Evolutionary conservation across 257 asterid species (phyloP).

Genomic region (Prunella vulgaris): DNA sequence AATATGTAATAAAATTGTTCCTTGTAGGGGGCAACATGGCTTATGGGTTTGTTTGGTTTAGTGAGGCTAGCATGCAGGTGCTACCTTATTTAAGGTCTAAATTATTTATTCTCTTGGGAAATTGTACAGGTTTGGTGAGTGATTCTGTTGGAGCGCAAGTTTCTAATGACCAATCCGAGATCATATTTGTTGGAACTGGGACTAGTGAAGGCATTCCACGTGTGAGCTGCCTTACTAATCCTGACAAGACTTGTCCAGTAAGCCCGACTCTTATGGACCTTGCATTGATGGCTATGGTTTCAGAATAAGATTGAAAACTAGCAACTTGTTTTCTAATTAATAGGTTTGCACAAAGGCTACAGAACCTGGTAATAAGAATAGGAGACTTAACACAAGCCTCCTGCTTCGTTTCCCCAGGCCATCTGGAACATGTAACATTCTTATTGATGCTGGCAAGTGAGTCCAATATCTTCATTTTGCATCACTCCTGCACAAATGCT

Average conservation of each 20-base stretch:
- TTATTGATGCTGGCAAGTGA: constrained; percentile 97
- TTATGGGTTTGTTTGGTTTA: background rate
- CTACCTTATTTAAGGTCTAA: background rate
- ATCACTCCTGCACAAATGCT: background rate
- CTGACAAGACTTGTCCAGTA: constrained; percentile 66
- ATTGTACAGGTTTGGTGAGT: constrained; percentile 40
- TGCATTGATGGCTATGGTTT: constrained; percentile 13
- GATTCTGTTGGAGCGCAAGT: constrained; percentile 29
- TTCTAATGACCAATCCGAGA: constrained; percentile 53
- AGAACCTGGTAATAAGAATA: constrained; percentile 72
- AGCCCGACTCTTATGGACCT: constrained; percentile 22
- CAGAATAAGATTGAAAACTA: background rate
- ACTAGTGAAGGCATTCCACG: constrained; percentile 99
- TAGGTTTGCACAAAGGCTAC: constrained; percentile 87
- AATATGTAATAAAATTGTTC: background rate
- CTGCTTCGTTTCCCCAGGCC: constrained; percentile 62
- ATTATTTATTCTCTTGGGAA: constrained; percentile 3
- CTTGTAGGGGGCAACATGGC: background rate
- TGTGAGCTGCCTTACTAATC: constrained; percentile 95
- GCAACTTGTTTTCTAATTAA: constrained; percentile 4
- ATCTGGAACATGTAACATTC: constrained; percentile 62
- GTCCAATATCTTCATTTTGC: constrained; percentile 27
- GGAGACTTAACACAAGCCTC: constrained; percentile 93
- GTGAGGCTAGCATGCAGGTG: background rate
- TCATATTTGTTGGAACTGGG: constrained; percentile 84